Percentiles rank a stretch among this genome's conserved stretches.
Evolutionary conservation across 2,329 filamentous ascomycete species (phyloP).

Genomic region (Helotiales sp.): DNA sequence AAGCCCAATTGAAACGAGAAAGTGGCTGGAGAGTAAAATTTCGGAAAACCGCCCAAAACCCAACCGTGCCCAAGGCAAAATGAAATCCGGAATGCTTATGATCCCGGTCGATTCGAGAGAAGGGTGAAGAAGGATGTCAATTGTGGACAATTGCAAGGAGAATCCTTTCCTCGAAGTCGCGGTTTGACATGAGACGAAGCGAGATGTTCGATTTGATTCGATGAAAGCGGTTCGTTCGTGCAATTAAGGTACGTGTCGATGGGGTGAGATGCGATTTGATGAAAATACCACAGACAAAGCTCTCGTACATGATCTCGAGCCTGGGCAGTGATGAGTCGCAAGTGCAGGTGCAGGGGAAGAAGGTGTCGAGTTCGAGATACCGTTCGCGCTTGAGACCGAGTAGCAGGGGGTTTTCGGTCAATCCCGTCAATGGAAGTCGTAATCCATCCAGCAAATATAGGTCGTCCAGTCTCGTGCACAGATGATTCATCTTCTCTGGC

Average conservation of each 20-base stretch:
- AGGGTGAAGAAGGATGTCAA: background rate
- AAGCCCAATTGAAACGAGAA: background rate
- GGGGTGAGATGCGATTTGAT: too few relatives aligned
- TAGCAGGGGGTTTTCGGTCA: background rate
- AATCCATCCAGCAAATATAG: background rate
- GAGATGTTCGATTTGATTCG: background rate
- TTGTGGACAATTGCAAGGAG: too few relatives aligned
- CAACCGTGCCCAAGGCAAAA: background rate
- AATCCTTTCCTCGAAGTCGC: background rate
- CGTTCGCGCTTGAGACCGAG: background rate
- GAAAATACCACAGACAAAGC: background rate
- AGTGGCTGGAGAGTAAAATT: too few relatives aligned
- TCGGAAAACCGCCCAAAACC: too few relatives aligned
- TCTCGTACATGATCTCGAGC: slow-evolving; percentile 20
- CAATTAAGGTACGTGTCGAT: too few relatives aligned
- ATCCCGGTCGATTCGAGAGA: background rate
- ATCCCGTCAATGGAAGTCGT: background rate
- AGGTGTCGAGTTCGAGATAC: background rate
- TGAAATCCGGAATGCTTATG: too few relatives aligned
- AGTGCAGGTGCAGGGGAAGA: background rate
- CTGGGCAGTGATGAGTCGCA: background rate
- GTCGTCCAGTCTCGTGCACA: background rate
- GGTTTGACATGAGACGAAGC: background rate
- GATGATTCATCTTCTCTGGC: background rate
- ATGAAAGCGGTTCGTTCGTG: background rate